These are phyloP conservation scores for Amanita phalloides DNA, from an alignment of 768 basidiomycete genomes.

Conservation along the genomic window DNA sequence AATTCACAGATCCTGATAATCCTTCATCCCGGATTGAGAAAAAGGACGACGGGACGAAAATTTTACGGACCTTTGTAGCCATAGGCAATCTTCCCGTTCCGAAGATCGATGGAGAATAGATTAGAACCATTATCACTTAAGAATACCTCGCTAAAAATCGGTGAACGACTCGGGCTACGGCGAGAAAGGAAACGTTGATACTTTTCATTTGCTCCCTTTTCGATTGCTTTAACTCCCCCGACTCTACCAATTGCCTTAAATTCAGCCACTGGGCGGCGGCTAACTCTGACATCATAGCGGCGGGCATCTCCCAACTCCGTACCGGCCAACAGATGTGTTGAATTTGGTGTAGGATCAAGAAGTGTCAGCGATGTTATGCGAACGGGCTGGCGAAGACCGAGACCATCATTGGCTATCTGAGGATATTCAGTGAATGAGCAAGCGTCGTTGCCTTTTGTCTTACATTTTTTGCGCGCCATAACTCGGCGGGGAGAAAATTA, in stretches of 20 bases:
- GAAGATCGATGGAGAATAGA: conserved; percentile 55
- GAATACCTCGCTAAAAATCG: conserved; percentile 48
- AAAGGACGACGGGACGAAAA: background rate
- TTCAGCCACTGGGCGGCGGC: conserved; percentile 54
- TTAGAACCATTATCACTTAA: conserved; percentile 55
- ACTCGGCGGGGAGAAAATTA: conserved; percentile 55
- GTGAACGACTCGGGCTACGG: conserved; percentile 1
- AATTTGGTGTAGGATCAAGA: conserved; percentile 26
- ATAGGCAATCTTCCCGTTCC: conserved; percentile 54
- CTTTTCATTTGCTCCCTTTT: conserved; percentile 55
- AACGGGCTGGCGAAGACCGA: conserved; percentile 70
- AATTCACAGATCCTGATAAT: conserved; percentile 58
- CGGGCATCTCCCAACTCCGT: conserved; percentile 66
- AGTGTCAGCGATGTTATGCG: conserved; percentile 63
- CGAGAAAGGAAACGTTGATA: background rate
- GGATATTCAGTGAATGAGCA: background rate
- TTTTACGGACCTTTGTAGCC: conserved; percentile 49
- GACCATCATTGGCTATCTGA: conserved; percentile 62
- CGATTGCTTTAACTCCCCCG: conserved; percentile 50
- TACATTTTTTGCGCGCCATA: conserved; percentile 83
- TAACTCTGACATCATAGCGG: conserved; percentile 67
- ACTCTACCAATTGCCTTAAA: conserved; percentile 51
- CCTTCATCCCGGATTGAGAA: conserved; percentile 27
- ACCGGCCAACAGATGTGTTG: conserved; percentile 54
- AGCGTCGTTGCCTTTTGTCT: conserved; percentile 8